Base-by-base conservation (phyloP, 73 alveolate genomes). In the Paramecium tetraurelia region DNA sequence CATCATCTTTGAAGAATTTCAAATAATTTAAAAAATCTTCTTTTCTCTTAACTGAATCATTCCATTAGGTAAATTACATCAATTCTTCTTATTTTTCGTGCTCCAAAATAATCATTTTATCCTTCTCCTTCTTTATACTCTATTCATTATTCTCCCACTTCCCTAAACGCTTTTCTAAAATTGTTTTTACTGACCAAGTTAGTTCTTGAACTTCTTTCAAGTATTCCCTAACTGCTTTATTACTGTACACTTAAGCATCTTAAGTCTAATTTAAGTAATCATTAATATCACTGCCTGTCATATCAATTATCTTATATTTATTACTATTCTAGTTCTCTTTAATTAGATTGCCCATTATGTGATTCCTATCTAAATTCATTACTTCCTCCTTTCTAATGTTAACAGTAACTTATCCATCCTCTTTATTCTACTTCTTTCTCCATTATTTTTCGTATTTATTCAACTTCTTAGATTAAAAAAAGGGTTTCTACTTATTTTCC, bases 121-220 rank as follows among this genome's bases (percentile, higher is more conserved):
- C 84, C 29, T 63, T 63, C 46, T 63, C 84, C 46, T 63, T 63
- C 12, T 31, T 12, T 12, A 63, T 63, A 63, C 46, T 63, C 24
- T 63, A 33, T 14, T 63, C 84, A 63, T 63, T 63, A 63, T 63
- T 63, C 27, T 63, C 84, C 84, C 84, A 63, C 31, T 63, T 63
- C 5, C 48, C 46, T 63, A 63, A 24, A 31, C 46, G 41, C 14
- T 63, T 63, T 63, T 63, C 84, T 12, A 63, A 33, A 14, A 63
- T 14, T 7, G 27, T 63, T 33, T 63, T 16, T 0, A 63, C 84
- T 27, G 84, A 63, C 84, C 84, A 63, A 24, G 84, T 63, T 63
- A 63, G 1, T 63, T 63, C 84, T 33, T 63, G 12, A 63, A 63
- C 50, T 12, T 31, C 46, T 7, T 63, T 63, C 27, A 63, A 63